Conservation (phyloP, 2,329 filamentous ascomycete species). For the Fusarium camptoceras region DNA sequence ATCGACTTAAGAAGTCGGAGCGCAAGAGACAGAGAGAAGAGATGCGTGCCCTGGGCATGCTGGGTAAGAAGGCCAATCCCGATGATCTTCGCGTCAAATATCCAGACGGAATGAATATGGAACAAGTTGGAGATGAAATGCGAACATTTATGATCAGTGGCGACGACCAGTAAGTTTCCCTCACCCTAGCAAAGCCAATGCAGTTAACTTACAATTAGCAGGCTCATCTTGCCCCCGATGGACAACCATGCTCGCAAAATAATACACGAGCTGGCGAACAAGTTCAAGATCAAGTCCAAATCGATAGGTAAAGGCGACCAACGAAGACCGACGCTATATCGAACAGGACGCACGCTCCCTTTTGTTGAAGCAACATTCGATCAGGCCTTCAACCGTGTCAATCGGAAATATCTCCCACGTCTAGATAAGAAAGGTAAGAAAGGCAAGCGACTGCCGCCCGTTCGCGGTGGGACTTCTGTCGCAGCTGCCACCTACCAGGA, state of each 20-base stretch:
- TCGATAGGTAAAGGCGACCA: slow-evolving; percentile 79
- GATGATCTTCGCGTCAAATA: slow-evolving; percentile 78
- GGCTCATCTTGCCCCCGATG: slow-evolving; percentile 85
- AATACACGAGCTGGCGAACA: slow-evolving; percentile 82
- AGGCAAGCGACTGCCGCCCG: slow-evolving; percentile 45
- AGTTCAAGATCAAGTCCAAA: slow-evolving; percentile 84
- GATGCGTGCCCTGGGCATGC: slow-evolving; percentile 72
- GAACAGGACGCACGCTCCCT: slow-evolving; percentile 73
- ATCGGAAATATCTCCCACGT: slow-evolving; percentile 67
- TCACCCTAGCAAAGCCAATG: neutral
- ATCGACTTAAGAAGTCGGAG: slow-evolving; percentile 76
- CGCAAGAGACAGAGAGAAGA: slow-evolving; percentile 78
- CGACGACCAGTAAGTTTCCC: slow-evolving; percentile 68
- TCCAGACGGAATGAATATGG: slow-evolving; percentile 74
- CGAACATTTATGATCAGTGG: slow-evolving; percentile 74
- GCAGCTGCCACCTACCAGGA: slow-evolving; percentile 71
- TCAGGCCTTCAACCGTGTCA: slow-evolving; percentile 49
- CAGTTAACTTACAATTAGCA: slow-evolving; percentile 50
- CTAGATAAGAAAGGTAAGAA: slow-evolving; percentile 57
- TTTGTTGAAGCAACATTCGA: slow-evolving; percentile 70
- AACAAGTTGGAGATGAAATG: slow-evolving; percentile 79
- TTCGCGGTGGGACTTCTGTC: slow-evolving; percentile 38
- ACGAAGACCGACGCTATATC: slow-evolving; percentile 81
- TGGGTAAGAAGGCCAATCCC: slow-evolving; percentile 68
- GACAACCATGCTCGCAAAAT: slow-evolving; percentile 79